phyloP scores from a whole-genome alignment of 2,329 filamentous ascomycete species.

The Pseudonectria buxi region DNA sequence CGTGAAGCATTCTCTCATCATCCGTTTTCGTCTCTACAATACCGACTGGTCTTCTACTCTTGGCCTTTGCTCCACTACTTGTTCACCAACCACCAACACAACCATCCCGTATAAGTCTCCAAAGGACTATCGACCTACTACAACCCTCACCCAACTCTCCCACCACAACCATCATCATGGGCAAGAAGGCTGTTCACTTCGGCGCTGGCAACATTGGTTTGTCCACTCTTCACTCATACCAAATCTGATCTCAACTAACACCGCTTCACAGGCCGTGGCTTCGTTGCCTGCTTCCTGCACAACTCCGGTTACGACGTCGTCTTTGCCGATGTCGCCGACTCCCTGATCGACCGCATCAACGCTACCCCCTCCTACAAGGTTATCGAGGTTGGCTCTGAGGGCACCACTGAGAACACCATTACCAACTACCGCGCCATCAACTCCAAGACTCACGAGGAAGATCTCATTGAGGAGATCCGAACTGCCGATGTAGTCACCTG shows the following conservation, averaged over 20 bases:
- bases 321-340: conserved; percentile 90
- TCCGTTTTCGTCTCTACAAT: conserved; percentile 6
- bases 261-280: conserved; percentile 56
- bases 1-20: neutral
- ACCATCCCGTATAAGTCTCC: too few relatives aligned
- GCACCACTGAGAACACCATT: conserved; percentile 74
- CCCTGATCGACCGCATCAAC: conserved; percentile 74
- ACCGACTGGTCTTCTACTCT: conserved; percentile 1
- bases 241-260: conserved; percentile 7
- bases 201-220: conserved; percentile 77
- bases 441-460: conserved; percentile 75
- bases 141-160: conserved; percentile 7
- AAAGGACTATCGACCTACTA: too few relatives aligned
- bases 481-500: conserved; percentile 90
- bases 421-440: conserved; percentile 97
- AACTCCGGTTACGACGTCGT: conserved; percentile 93
- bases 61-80: too few relatives aligned
- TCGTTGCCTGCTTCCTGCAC: conserved; percentile 87
- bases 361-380: conserved; percentile 73
- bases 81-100: too few relatives aligned
- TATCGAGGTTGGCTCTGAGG: conserved; percentile 83
- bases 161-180: conserved; percentile 31
- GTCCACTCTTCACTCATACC: conserved; percentile 13
- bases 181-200: conserved; percentile 73
- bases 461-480: conserved; percentile 78